Evolutionary conservation across 2,329 filamentous ascomycete genomes (phyloP).

Genomic region (Curvularia sp.): DNA sequence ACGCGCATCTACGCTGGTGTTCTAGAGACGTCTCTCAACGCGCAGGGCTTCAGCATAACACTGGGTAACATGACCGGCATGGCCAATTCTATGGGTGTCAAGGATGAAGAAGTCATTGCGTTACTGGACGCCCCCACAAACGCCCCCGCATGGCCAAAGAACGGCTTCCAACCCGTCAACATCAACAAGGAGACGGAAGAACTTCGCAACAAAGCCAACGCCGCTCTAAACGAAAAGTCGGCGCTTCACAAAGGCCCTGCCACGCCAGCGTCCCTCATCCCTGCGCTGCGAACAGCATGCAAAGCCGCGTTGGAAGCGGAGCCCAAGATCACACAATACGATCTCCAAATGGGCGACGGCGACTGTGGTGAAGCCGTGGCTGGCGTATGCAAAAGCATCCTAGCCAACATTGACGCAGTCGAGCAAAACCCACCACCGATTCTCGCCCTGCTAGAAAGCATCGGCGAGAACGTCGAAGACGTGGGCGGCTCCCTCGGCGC

Average conservation of each 20-base stretch:
- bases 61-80: constrained; percentile 61
- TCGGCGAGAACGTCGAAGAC: constrained; percentile 69
- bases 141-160: constrained; percentile 61
- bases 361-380: constrained; percentile 75
- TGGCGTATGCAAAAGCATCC: constrained; percentile 71
- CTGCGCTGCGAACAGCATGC: constrained; percentile 54
- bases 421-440: constrained; percentile 59
- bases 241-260: constrained; percentile 37
- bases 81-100: constrained; percentile 51
- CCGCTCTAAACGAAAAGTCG: constrained; percentile 29
- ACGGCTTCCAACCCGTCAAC: constrained; percentile 50
- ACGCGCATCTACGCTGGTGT: constrained; percentile 57
- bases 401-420: constrained; percentile 59
- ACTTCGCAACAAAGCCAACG: constrained; percentile 42
- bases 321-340: constrained; percentile 70
- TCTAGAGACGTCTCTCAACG: constrained; percentile 63
- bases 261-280: constrained; percentile 53
- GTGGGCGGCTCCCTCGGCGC: constrained; percentile 79
- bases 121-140: constrained; percentile 61
- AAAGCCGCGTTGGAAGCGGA: constrained; percentile 64
- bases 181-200: constrained; percentile 37
- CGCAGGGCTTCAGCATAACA: constrained; percentile 64
- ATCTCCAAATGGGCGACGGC: constrained; percentile 86
- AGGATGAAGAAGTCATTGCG: constrained; percentile 53
- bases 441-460: constrained; percentile 65